phyloP scores from a whole-genome alignment of 2,329 filamentous ascomycete genomes.

The Epichloe sp. region DNA sequence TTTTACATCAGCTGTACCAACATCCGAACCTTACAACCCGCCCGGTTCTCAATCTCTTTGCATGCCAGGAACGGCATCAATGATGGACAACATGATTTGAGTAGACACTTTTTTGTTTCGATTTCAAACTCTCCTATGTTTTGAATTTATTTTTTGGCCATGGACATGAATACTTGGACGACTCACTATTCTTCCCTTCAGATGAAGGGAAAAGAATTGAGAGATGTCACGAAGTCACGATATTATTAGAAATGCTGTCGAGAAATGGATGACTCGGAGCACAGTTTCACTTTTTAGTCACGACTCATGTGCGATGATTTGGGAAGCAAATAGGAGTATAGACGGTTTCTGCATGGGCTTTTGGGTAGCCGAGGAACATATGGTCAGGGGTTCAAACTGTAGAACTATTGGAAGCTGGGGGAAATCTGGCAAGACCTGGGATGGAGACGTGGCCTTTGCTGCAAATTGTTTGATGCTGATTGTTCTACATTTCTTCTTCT shows the following conservation, averaged over 20 bases:
- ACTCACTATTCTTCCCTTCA: not conserved
- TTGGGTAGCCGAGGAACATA: not conserved
- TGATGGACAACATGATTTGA: slow-evolving; percentile 3
- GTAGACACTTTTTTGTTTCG: not conserved
- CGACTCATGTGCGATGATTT: not conserved
- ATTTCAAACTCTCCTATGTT: not conserved
- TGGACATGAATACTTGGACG: not conserved
- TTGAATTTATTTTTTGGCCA: not conserved
- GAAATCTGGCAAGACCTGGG: not conserved
- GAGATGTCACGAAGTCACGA: slow-evolving; percentile 1
- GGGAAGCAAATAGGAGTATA: not conserved
- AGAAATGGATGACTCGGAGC: not conserved
- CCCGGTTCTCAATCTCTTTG: not conserved
- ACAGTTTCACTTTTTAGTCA: not conserved
- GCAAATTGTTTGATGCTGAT: not conserved
- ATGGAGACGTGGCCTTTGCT: not conserved
- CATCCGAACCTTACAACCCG: not conserved
- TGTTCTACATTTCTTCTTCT: not conserved
- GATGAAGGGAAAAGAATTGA: not conserved
- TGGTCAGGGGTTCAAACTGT: not conserved
- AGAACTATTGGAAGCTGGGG: not conserved
- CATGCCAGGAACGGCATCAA: not conserved
- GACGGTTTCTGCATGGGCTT: not conserved
- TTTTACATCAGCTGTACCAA: not conserved
- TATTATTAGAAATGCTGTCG: not conserved